Base-by-base conservation (phyloP, 345 rosid genomes). In the Conringia planisiliqua region DNA sequence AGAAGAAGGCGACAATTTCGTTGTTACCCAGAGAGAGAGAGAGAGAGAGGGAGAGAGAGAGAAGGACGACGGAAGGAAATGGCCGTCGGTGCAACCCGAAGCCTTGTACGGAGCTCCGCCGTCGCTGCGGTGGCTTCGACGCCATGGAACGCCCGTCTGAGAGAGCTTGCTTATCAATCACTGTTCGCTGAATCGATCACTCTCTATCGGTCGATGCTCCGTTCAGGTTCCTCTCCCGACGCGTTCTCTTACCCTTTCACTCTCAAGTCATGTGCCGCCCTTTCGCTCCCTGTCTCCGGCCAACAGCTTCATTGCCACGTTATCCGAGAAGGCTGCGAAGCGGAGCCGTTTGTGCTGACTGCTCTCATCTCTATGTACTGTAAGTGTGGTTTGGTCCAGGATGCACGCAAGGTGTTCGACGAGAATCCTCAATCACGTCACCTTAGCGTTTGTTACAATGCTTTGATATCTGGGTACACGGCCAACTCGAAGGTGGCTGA, bases 201-300 rank as follows among this genome's bases (percentile, higher is more conserved):
- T 58, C 78, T 93, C 12, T 89, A 88, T 82, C 82, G 88, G 56
- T 83, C 81, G 8, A 91, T 91, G 91, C 93, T 91, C 72, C 86
- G 90, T 3, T 83, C 85, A 51, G 90, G 97, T 14, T 82, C 60
- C 40, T 27, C 83, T 1, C 96, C 97, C 0, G 84, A 88, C 65
- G 95, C 91, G 40, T 91, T 89, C 83, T 78, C 96, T 35, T 89
- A 84, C 85, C 97, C 97, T 43, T 91, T 90, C 84, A 85, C 82
- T 18, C 86, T 94, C 79, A 94, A 94, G 76, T 90, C 98, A 27
- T 88, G 91, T 36, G 89, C 89, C 40, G 78, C 87, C 20, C 91
- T 90, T 10, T 81, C 82, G 38, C 96, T 90, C 36, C 87, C 90
- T 6, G 10, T 83, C 66, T 51, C 86, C 26, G 93, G 95, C 4